Evolutionary conservation across 352 stramenopile genomes (phyloP).

Genomic region (Phytophthora tubulina): DNA sequence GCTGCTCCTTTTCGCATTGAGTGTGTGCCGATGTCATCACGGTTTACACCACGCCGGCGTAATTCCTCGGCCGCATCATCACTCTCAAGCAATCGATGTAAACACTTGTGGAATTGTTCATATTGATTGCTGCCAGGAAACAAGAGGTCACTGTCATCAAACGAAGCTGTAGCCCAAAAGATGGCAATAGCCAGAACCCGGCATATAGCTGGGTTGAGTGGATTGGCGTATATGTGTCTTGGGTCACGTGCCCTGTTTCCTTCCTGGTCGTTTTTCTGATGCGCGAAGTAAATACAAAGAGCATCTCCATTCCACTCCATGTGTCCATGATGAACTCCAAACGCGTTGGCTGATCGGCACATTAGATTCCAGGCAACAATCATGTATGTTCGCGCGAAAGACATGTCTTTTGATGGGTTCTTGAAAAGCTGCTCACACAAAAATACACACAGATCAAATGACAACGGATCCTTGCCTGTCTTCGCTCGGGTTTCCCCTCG

Average conservation of each 20-base stretch:
- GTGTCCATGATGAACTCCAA: constrained; percentile 26
- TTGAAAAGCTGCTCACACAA: constrained; percentile 11
- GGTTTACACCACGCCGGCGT: constrained; percentile 23
- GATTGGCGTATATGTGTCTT: constrained; percentile 23
- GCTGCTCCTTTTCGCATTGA: constrained; percentile 39
- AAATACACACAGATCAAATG: constrained; percentile 23
- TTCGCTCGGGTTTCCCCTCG: constrained; percentile 3
- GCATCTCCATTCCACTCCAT: constrained; percentile 45
- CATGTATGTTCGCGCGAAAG: constrained; percentile 34
- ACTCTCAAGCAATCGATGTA: constrained; percentile 1
- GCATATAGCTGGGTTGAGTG: not conserved
- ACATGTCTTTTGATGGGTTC: constrained; percentile 10
- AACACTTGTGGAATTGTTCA: constrained; percentile 16
- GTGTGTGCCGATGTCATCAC: constrained; percentile 28
- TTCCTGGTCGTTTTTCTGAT: constrained; percentile 50
- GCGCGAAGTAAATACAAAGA: constrained; percentile 44
- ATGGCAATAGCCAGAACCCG: constrained; percentile 4
- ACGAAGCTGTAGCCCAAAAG: constrained; percentile 16
- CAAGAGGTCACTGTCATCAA: constrained; percentile 5
- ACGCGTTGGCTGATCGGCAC: constrained; percentile 24
- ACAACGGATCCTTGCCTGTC: constrained; percentile 24
- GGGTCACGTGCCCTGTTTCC: constrained; percentile 24
- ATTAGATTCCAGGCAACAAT: constrained; percentile 35
- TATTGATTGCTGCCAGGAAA: constrained; percentile 26
- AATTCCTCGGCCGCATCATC: constrained; percentile 21